phyloP scores from a whole-genome alignment of 768 basidiomycete species.

The Scleroderma citrinum region DNA sequence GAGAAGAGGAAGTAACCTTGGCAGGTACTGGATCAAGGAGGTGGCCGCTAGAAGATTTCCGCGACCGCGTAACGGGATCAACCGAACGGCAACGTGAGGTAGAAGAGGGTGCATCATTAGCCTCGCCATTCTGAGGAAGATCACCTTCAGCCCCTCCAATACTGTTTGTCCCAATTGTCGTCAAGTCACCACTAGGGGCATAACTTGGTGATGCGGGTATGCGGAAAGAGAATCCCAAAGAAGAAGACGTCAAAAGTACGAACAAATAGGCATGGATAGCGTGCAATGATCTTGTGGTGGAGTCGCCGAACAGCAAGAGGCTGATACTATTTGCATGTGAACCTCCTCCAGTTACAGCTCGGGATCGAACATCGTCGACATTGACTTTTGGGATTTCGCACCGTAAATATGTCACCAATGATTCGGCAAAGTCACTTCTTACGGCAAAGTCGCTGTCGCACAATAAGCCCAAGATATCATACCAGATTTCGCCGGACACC shows the following conservation, averaged over 20 bases:
- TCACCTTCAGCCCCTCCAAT: slow-evolving; percentile 27
- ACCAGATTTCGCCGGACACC: slow-evolving; percentile 82
- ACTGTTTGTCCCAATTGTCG: slow-evolving; percentile 26
- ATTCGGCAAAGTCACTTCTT: slow-evolving; percentile 69
- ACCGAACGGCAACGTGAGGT: slow-evolving; percentile 44
- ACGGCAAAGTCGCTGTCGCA: slow-evolving; percentile 78
- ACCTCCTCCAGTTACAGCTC: slow-evolving; percentile 42
- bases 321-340: slow-evolving; percentile 42
- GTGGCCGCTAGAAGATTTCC: slow-evolving; percentile 52
- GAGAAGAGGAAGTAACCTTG: slow-evolving; percentile 35
- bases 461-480: slow-evolving; percentile 79
- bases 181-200: slow-evolving; percentile 26
- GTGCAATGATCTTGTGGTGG: slow-evolving; percentile 67
- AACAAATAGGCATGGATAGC: slow-evolving; percentile 78
- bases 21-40: slow-evolving; percentile 47
- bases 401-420: slow-evolving; percentile 69
- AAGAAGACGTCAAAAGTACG: slow-evolving; percentile 66
- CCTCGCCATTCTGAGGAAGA: slow-evolving; percentile 15
- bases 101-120: slow-evolving; percentile 23
- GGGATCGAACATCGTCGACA: slow-evolving; percentile 39
- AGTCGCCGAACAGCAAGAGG: slow-evolving; percentile 50
- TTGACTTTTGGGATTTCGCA: slow-evolving; percentile 65
- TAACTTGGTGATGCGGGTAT: slow-evolving; percentile 38
- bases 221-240: slow-evolving; percentile 44
- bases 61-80: slow-evolving; percentile 43